Base-by-base conservation (phyloP, 371 early-diverging fungal genomes). In the Lichtheimia hyalospora region DNA sequence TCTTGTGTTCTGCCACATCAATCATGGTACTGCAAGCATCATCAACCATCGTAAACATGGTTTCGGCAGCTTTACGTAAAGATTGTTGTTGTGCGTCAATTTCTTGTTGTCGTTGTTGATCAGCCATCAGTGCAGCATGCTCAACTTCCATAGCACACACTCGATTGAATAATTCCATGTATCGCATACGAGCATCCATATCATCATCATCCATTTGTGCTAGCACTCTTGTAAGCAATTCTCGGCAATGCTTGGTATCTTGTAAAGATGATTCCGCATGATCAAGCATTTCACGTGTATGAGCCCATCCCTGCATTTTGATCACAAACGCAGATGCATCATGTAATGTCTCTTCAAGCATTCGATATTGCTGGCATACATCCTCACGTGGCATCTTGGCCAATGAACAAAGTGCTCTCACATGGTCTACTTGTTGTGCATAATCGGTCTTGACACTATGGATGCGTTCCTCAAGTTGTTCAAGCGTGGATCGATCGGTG, bases 131-230 rank as follows among this genome's bases (percentile, higher is more conserved):
- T 14, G 14, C 44, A 20, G n/a, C 56, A 15, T 55, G n/a, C 3
- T 20, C 44, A 14, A 24, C n/a, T 55, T 18, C 16, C n/a, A 46
- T 10, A 5, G 46, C 46, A 21, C 46, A 46, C 2, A 46, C 46
- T 1, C 46, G 3, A 8, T 21, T 46, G 46, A 46, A 46, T 8
- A 46, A 21, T 10, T 46, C 46, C 46, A 46, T 16, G 46, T 46
- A 46, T 46, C 21, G 12, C 46, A 46, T 46, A 46, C 46, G 46
- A 18, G 46, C 46, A 46, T 46, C 46, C 46, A 46, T 21, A 21
- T 46, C 46, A 46, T 46, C 46, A 10, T 46, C 46, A 16, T 46
- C 46, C 46, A 46, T 46, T 46, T 21, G n/a, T 46, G 46, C 46
- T 21, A 46, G 3, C 5, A 8, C 46, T 7, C 10, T 14, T 5